phyloP scores from a whole-genome alignment of 1,139 yeast genomes.

The Blastobotrys persicus region DNA sequence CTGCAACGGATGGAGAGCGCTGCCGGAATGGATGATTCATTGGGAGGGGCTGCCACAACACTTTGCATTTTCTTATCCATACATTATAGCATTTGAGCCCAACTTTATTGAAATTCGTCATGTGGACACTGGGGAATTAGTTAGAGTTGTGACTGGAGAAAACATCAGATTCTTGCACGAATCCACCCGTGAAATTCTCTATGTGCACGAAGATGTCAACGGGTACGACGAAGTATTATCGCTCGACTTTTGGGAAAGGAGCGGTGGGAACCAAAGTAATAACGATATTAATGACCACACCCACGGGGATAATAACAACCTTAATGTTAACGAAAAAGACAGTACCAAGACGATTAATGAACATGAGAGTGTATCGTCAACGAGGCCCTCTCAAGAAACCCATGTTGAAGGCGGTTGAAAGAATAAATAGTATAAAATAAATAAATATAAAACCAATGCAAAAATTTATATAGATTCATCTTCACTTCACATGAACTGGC shows the following conservation, averaged over 20 bases:
- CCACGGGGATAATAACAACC: neutral
- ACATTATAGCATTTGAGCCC: constrained; percentile 83
- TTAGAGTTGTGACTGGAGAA: constrained; percentile 91
- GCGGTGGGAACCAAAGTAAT: neutral
- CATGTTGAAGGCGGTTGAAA: neutral
- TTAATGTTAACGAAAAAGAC: neutral
- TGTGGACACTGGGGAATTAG: constrained; percentile 79
- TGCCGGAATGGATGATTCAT: constrained; percentile 89
- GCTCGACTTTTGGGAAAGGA: constrained; percentile 72
- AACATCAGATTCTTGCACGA: constrained; percentile 85
- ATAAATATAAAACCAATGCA: neutral
- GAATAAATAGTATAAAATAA: no score
- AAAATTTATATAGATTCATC: no score
- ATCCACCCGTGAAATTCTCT: constrained; percentile 89
- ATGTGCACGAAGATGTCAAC: constrained; percentile 85
- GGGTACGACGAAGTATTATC: constrained; percentile 92
- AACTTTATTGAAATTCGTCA: constrained; percentile 90
- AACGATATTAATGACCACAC: constrained; percentile 1
- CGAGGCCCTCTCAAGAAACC: neutral
- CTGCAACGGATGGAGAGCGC: constrained; percentile 93
- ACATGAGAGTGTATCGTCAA: neutral
- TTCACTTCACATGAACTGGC: no score
- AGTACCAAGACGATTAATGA: neutral
- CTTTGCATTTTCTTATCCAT: constrained; percentile 92
- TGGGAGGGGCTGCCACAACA: constrained; percentile 97